phyloP scores from a whole-genome alignment of 257 asterid genomes.

The Ballota nigra region DNA sequence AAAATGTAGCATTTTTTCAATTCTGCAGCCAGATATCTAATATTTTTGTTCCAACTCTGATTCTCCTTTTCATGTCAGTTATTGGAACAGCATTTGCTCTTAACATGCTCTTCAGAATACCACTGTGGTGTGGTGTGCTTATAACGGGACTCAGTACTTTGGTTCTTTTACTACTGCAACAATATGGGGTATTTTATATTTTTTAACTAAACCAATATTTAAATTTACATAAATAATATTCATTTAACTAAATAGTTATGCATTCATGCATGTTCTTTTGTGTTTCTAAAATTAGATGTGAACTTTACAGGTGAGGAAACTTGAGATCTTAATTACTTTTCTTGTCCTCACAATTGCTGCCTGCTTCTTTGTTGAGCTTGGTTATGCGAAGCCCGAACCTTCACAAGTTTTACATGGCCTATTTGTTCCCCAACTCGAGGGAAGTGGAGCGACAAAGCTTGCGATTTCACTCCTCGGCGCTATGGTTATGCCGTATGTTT shows the following conservation, averaged over 20 bases:
- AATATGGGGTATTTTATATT: slow-evolving; percentile 72
- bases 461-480: slow-evolving; percentile 97
- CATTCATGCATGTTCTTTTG: background rate
- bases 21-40: background rate
- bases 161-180: slow-evolving; percentile 76
- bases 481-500: slow-evolving; percentile 97
- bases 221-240: too few relatives aligned
- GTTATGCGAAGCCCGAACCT: slow-evolving; percentile 71
- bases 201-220: too few relatives aligned
- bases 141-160: slow-evolving; percentile 94
- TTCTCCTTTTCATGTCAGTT: slow-evolving; percentile 41
- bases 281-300: slow-evolving; percentile 15
- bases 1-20: background rate
- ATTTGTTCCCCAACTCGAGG: slow-evolving; percentile 85
- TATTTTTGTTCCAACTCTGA: background rate
- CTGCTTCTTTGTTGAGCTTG: slow-evolving; percentile 84
- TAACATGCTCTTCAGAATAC: slow-evolving; percentile 89
- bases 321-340: slow-evolving; percentile 77
- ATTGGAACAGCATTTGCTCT: slow-evolving; percentile 98
- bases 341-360: slow-evolving; percentile 77
- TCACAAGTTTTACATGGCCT: slow-evolving; percentile 75
- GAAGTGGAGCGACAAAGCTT: slow-evolving; percentile 82
- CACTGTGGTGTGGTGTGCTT: slow-evolving; percentile 91
- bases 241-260: background rate
- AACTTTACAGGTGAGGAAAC: slow-evolving; percentile 78